These are phyloP conservation scores for Jamesozyma spencerorum DNA, from an alignment of 805 yeast species.

Conservation along the genomic window DNA sequence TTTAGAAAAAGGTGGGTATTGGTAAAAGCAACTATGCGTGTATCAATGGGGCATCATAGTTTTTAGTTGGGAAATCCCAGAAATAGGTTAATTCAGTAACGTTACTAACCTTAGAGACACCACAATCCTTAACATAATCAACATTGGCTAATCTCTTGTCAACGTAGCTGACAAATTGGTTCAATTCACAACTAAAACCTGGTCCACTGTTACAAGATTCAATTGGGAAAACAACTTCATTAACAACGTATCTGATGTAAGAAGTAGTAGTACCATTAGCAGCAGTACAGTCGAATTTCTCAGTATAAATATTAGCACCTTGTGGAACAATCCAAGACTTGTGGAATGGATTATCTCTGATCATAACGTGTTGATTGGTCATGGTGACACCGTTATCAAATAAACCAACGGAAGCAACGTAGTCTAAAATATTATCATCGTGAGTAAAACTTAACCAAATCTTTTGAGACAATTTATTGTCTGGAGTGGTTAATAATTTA, in stretches of 20 bases:
- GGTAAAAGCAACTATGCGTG: background rate
- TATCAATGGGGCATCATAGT: background rate
- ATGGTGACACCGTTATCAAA: conserved; percentile 31
- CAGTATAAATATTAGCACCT: conserved; percentile 31
- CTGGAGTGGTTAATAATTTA: conserved; percentile 39
- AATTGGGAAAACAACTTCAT: conserved; percentile 47
- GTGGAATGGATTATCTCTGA: background rate
- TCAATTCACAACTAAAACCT: conserved; percentile 39
- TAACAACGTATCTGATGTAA: conserved; percentile 41
- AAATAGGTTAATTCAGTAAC: conserved; percentile 15
- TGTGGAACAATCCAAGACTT: background rate
- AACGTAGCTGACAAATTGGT: conserved; percentile 28
- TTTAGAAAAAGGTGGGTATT: no score
- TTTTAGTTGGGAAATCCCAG: conserved; percentile 5
- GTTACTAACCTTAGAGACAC: conserved; percentile 11
- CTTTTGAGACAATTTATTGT: conserved; percentile 39
- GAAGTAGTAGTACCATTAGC: conserved; percentile 16
- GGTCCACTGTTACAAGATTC: conserved; percentile 44
- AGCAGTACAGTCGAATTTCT: conserved; percentile 36
- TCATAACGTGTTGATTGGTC: conserved; percentile 33
- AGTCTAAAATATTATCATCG: conserved; percentile 57
- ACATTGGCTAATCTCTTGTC: conserved; percentile 24
- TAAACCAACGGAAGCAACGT: conserved; percentile 57
- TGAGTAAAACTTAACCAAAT: conserved; percentile 67
- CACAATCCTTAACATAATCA: conserved; percentile 30